These are phyloP conservation scores for Dioscorea alata DNA, from an alignment of 106 monocot species.

Conservation along the genomic window DNA sequence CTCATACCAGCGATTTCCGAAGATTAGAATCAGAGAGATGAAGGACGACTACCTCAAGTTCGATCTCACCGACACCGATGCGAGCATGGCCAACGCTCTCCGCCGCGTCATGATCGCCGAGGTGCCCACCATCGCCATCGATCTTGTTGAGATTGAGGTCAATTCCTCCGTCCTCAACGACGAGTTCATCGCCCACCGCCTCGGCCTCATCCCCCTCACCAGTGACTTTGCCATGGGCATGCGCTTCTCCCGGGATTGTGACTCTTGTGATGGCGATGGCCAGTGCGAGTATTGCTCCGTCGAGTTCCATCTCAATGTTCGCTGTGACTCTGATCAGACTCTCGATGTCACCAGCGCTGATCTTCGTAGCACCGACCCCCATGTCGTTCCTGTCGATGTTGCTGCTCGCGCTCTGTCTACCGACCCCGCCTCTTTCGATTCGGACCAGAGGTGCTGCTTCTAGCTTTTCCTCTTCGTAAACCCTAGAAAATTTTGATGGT, in stretches of 20 bases:
- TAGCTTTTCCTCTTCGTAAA: background rate
- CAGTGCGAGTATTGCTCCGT: constrained; percentile 88
- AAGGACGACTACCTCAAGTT: constrained; percentile 91
- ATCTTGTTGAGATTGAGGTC: constrained; percentile 90
- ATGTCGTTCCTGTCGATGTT: constrained; percentile 69
- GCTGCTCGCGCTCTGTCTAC: constrained; percentile 15
- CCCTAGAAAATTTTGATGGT: too few relatives aligned
- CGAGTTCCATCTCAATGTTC: constrained; percentile 80
- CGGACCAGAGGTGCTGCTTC: constrained; percentile 25
- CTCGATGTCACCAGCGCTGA: constrained; percentile 86
- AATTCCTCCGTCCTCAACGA: constrained; percentile 96
- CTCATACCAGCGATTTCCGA: constrained; percentile 80
- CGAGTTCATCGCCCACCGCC: constrained; percentile 96
- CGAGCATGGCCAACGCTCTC: constrained; percentile 90
- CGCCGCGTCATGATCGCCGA: constrained; percentile 94
- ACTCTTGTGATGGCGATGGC: constrained; percentile 89
- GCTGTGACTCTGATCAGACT: constrained; percentile 88
- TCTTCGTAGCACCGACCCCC: constrained; percentile 44
- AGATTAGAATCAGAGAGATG: constrained; percentile 71
- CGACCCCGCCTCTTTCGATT: constrained; percentile 20
- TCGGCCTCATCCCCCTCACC: constrained; percentile 85
- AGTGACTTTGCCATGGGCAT: constrained; percentile 72
- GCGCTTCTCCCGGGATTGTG: constrained; percentile 94
- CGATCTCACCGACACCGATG: constrained; percentile 86
- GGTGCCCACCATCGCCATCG: constrained; percentile 92